Conservation (phyloP, 805 yeast species). For the Danielia reshetovae region DNA sequence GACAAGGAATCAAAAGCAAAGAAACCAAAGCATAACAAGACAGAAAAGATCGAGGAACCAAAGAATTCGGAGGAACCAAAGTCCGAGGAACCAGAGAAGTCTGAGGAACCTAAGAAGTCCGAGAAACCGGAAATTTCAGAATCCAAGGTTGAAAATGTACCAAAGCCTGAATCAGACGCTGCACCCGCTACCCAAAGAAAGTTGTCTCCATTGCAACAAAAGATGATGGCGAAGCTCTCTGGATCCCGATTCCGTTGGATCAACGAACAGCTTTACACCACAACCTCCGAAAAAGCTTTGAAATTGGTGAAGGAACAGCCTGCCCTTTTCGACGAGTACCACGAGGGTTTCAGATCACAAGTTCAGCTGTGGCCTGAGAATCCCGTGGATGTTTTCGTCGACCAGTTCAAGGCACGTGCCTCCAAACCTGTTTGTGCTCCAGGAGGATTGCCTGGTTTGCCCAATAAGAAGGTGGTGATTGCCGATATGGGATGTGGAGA, state of each 20-base stretch:
- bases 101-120: neutral
- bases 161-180: slow-evolving; percentile 8
- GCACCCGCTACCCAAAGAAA: slow-evolving; percentile 29
- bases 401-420: slow-evolving; percentile 58
- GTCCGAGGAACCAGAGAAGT: neutral
- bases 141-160: neutral
- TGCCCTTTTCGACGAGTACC: slow-evolving; percentile 86
- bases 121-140: neutral
- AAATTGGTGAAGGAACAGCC: slow-evolving; percentile 77
- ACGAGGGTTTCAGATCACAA: slow-evolving; percentile 91
- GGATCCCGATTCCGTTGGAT: slow-evolving; percentile 98
- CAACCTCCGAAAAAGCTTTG: slow-evolving; percentile 72
- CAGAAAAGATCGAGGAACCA: neutral
- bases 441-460: slow-evolving; percentile 85
- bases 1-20: neutral
- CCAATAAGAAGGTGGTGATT: slow-evolving; percentile 62
- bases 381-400: slow-evolving; percentile 88
- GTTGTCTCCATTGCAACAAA: slow-evolving; percentile 84
- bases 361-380: slow-evolving; percentile 98
- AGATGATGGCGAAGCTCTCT: slow-evolving; percentile 90
- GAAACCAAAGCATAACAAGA: neutral
- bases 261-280: slow-evolving; percentile 93
- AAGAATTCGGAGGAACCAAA: neutral
- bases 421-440: slow-evolving; percentile 83
- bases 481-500: slow-evolving; percentile 99